These are phyloP conservation scores for Penicillium herquei DNA, from an alignment of 495 filamentous ascomycete species.

Conservation along the genomic window DNA sequence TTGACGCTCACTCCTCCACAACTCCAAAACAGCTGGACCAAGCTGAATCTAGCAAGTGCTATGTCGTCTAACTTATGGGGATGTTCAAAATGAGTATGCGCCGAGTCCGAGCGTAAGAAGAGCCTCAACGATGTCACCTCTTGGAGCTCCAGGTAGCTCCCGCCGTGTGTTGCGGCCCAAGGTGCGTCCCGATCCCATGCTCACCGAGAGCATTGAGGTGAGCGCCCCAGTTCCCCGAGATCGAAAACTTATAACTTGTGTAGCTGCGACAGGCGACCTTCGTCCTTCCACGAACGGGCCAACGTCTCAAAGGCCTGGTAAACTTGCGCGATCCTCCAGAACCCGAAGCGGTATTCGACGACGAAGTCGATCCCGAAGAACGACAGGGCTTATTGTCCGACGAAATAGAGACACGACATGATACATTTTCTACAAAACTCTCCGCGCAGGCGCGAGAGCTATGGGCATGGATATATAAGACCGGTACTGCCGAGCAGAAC, in stretches of 20 bases:
- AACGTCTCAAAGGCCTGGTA: constrained; percentile 51
- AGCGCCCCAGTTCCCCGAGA: too few relatives aligned
- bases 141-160: constrained; percentile 37
- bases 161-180: constrained; percentile 42
- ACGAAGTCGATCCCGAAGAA: constrained; percentile 30
- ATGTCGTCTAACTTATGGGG: not conserved
- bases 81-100: constrained; percentile 8
- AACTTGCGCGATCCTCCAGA: constrained; percentile 38
- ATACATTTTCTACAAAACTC: constrained; percentile 15
- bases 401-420: constrained; percentile 18
- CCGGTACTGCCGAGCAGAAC: constrained; percentile 56
- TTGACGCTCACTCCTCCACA: constrained; percentile 3
- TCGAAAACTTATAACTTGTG: not conserved
- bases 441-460: constrained; percentile 9
- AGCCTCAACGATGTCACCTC: constrained; percentile 28
- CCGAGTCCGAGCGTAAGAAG: constrained; percentile 13
- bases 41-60: not conserved
- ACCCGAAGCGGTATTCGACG: constrained; percentile 4
- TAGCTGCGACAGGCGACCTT: constrained; percentile 55
- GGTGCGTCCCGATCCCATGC: constrained; percentile 20
- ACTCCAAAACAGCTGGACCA: not conserved
- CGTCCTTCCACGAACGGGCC: constrained; percentile 51
- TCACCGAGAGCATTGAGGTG: not conserved
- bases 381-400: constrained; percentile 40
- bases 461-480: constrained; percentile 29